Evolutionary conservation across 805 yeast genomes (phyloP), one percentile per base, ranked within the genome.

Genomic region (Candida maltosa): DNA sequence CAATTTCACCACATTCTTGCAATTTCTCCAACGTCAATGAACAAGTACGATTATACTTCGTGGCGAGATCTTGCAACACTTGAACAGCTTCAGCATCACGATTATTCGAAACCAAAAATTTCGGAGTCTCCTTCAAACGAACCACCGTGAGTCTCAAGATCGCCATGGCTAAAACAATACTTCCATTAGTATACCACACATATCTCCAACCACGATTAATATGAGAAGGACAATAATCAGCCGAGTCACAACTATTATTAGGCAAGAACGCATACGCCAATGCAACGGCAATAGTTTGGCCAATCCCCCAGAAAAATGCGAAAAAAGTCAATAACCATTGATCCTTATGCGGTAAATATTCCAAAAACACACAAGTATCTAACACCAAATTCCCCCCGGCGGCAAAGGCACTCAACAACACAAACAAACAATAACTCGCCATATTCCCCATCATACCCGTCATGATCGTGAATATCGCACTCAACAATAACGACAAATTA

Each of bases 141-240:
- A 51, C 41, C 1, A 45, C 33, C n/a, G 46, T 59, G 33, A 75
- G 62, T 25, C 70, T 42, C 16, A 56, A 44, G 10, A 52, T 32
- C 20, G 60, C 60, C 56, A 62, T 52, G 12, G 51, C 42, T 36
- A 61, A 46, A 3, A 78, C 79, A 23, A 78, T 41, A 16, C 80
- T 72, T 10, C 71, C 56, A 35, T 75, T 47, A 5, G 76, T 76
- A 42, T 69, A 67, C 42, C 66, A 60, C 32, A 67, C 61, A 52
- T 78, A 78, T 26, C 84, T 56, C 83, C 84, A 78, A 34, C 84
- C 84, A 58, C 70, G 66, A 52, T 78, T 78, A 23, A 60, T 51
- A 10, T 47, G 38, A 7, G 73, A 60, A 20, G 63, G 61, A 50
- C 84, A 78, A 26, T 58, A 29, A n/a, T 50, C 65, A 6, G 52